Evolutionary conservation across 805 yeast genomes (phyloP).

Genomic region (Nematodospora valgi): DNA sequence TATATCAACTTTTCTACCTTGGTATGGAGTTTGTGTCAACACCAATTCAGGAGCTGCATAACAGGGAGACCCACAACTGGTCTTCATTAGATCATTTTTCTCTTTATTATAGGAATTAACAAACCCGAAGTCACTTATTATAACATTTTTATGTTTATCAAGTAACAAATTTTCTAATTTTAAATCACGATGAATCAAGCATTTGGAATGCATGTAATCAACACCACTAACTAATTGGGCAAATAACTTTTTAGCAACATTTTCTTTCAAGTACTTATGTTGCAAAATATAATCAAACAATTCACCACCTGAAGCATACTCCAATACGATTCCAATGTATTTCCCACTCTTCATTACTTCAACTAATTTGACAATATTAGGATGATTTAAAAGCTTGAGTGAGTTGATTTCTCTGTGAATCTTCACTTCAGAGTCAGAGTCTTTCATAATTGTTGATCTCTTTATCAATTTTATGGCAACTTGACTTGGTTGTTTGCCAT

Average conservation of each 20-base stretch:
- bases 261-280: constrained; percentile 82
- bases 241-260: constrained; percentile 80
- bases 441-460: constrained; percentile 82
- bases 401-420: constrained; percentile 93
- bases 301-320: constrained; percentile 97
- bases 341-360: constrained; percentile 92
- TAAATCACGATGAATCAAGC: constrained; percentile 74
- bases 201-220: constrained; percentile 79
- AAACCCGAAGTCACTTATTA: constrained; percentile 91
- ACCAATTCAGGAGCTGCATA: constrained; percentile 98
- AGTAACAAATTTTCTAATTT: constrained; percentile 71
- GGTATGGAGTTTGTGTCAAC: constrained; percentile 79
- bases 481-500: constrained; percentile 71
- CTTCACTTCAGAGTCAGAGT: constrained; percentile 81
- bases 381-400: constrained; percentile 79
- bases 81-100: constrained; percentile 76
- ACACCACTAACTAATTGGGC: constrained; percentile 95
- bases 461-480: constrained; percentile 92
- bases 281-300: constrained; percentile 87
- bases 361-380: constrained; percentile 86
- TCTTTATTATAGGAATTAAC: constrained; percentile 74
- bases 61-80: constrained; percentile 96
- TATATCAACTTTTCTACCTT: constrained; percentile 89
- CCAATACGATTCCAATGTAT: constrained; percentile 93
- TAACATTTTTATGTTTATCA: constrained; percentile 81